Evolutionary conservation across 2,329 filamentous ascomycete genomes (phyloP).

Genomic region (Fusarium xyrophilum): DNA sequence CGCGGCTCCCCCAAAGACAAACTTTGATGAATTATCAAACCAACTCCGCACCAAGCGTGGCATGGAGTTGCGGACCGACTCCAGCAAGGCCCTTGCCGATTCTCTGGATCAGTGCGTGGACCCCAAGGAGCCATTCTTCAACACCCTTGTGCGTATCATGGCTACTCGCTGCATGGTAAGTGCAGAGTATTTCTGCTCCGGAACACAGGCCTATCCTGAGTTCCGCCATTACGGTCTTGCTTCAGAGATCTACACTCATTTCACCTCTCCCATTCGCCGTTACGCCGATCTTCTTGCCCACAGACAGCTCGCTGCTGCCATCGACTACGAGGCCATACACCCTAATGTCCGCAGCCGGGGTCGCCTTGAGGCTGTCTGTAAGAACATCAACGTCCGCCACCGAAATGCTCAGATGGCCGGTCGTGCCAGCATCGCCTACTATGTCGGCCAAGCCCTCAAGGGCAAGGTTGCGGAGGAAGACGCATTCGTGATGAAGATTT

Average conservation of each 20-base stretch:
- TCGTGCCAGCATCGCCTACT: constrained; percentile 94
- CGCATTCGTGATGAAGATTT: constrained; percentile 95
- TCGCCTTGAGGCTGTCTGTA: constrained; percentile 91
- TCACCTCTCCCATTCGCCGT: constrained; percentile 94
- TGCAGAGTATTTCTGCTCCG: constrained; percentile 96
- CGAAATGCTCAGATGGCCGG: constrained; percentile 97
- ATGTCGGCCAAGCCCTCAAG: constrained; percentile 95
- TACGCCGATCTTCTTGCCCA: constrained; percentile 98
- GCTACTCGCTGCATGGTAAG: constrained; percentile 99
- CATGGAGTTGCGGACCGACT: constrained; percentile 81
- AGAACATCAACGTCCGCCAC: constrained; percentile 97
- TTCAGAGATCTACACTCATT: constrained; percentile 97
- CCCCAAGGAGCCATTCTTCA: constrained; percentile 88
- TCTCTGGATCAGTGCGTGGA: constrained; percentile 88
- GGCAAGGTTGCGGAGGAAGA: constrained; percentile 79
- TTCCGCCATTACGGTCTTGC: constrained; percentile 98
- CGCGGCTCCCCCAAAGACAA: constrained; percentile 89
- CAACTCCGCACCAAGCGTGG: constrained; percentile 88
- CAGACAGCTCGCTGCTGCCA: constrained; percentile 91
- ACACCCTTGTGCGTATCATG: constrained; percentile 96
- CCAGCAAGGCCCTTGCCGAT: constrained; percentile 90
- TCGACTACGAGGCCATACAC: constrained; percentile 89
- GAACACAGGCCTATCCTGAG: constrained; percentile 89
- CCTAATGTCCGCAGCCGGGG: constrained; percentile 79
- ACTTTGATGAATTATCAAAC: constrained; percentile 92